phyloP scores from a whole-genome alignment of 768 basidiomycete genomes.

The Auriculariales sp. region DNA sequence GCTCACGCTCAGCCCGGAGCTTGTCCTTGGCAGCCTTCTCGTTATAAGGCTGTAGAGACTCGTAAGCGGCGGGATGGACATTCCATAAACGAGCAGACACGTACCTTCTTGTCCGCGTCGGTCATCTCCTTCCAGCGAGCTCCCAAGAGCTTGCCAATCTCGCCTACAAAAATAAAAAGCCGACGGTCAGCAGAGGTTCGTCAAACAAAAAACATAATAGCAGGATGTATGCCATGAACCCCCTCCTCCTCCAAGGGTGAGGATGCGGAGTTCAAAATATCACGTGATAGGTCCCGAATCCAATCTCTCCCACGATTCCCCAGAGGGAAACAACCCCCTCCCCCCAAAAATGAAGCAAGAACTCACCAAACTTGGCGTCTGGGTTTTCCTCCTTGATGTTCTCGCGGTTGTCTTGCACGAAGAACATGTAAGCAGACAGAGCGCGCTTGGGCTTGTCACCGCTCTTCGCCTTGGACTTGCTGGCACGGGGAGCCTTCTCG shows the following conservation, averaged over 20 bases:
- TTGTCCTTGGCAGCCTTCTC: conserved; percentile 83
- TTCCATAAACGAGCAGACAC: conserved; percentile 7
- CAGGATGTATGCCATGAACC: no score
- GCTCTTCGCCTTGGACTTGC: conserved; percentile 54
- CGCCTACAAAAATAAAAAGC: conserved; percentile 33
- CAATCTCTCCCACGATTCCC: no score
- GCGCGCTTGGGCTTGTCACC: conserved; percentile 82
- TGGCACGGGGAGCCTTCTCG: conserved; percentile 32
- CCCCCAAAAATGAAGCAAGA: no score
- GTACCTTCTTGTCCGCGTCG: conserved; percentile 81
- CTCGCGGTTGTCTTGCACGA: conserved; percentile 90
- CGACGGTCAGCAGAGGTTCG: conserved; percentile 6
- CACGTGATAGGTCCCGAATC: no score
- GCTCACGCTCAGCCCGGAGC: conserved; percentile 66
- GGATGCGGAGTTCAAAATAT: no score
- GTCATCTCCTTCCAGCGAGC: conserved; percentile 94
- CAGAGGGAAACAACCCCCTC: no score
- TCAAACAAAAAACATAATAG: conserved; percentile 4
- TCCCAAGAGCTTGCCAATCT: conserved; percentile 88
- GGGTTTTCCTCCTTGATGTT: conserved; percentile 94
- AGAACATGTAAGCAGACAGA: conserved; percentile 98
- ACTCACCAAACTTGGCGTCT: conserved; percentile 77
- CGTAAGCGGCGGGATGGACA: not conserved
- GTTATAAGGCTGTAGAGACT: conserved; percentile 55
- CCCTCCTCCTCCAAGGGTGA: no score